A percentile compares a stretch with the other conserved stretches of the same genome.
phyloP scores from a whole-genome alignment of 768 basidiomycete species.

The Tricholoma bakamatsutake region DNA sequence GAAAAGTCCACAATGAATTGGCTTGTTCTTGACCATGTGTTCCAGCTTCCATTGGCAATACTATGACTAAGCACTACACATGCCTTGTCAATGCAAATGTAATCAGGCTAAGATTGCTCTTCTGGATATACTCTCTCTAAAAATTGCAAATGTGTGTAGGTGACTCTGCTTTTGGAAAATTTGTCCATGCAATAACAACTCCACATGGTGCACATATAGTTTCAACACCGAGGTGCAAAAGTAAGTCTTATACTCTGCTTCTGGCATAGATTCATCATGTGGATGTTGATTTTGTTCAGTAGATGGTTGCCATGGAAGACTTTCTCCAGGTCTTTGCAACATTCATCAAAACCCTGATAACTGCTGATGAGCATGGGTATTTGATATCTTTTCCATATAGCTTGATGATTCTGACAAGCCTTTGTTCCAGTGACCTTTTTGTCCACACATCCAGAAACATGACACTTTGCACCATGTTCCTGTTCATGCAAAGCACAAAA shows the following conservation, averaged over 20 bases:
- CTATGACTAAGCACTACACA: neutral
- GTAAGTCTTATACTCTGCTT: neutral
- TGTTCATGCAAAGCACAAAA: neutral
- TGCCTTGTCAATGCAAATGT: too few relatives aligned
- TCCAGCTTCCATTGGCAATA: neutral
- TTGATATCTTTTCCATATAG: neutral
- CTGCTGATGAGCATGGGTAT: neutral
- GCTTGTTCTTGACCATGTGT: neutral
- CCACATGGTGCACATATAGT: neutral
- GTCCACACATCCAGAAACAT: neutral
- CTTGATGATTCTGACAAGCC: neutral
- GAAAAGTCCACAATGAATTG: neutral
- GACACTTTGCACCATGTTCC: neutral
- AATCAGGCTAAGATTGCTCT: neutral
- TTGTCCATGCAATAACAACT: too few relatives aligned
- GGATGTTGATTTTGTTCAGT: neutral
- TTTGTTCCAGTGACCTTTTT: neutral
- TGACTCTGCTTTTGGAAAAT: too few relatives aligned
- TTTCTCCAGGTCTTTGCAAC: neutral
- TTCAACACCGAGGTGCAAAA: neutral
- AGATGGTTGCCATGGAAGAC: neutral
- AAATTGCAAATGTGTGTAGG: neutral
- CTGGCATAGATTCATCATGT: neutral
- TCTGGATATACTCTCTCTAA: neutral
- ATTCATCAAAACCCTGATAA: neutral